These are phyloP conservation scores for Alternaria incomplexa DNA, from an alignment of 2,329 filamentous ascomycete genomes.

Conservation along the genomic window DNA sequence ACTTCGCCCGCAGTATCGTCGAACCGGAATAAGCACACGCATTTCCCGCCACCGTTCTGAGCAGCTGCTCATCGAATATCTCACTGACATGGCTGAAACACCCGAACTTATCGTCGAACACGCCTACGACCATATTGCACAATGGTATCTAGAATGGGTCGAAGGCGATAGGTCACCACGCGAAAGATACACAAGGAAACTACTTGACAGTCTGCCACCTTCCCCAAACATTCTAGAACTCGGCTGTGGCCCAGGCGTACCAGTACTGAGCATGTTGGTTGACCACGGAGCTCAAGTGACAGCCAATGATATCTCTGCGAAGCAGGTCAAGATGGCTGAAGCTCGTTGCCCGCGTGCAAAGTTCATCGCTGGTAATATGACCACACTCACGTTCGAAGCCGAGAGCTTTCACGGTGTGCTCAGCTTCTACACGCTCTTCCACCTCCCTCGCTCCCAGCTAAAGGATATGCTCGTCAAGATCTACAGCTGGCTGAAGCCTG, in stretches of 20 bases:
- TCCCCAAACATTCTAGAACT: conserved; percentile 16
- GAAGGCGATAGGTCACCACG: conserved; percentile 5
- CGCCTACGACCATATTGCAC: conserved; percentile 10
- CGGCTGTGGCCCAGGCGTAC: conserved; percentile 20
- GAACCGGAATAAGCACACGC: neutral
- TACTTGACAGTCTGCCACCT: neutral
- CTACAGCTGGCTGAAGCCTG: conserved; percentile 55
- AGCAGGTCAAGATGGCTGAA: conserved; percentile 44
- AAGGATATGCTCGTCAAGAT: conserved; percentile 52
- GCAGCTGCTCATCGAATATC: neutral
- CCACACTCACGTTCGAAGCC: conserved; percentile 36
- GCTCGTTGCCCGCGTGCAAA: conserved; percentile 2
- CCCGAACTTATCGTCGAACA: conserved; percentile 7
- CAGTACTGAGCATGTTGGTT: conserved; percentile 14
- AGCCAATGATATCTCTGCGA: conserved; percentile 49
- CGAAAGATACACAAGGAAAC: conserved; percentile 2
- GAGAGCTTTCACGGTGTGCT: conserved; percentile 55
- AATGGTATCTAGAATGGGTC: conserved; percentile 14
- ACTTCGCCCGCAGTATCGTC: neutral
- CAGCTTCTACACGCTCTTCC: conserved; percentile 60
- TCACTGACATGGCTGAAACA: neutral
- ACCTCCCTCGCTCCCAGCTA: conserved; percentile 59
- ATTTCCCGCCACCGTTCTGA: neutral
- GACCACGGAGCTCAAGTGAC: conserved; percentile 29
- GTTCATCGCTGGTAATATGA: conserved; percentile 48